phyloP scores from a whole-genome alignment of 495 filamentous ascomycete genomes.

The Tuber umbilicatum region DNA sequence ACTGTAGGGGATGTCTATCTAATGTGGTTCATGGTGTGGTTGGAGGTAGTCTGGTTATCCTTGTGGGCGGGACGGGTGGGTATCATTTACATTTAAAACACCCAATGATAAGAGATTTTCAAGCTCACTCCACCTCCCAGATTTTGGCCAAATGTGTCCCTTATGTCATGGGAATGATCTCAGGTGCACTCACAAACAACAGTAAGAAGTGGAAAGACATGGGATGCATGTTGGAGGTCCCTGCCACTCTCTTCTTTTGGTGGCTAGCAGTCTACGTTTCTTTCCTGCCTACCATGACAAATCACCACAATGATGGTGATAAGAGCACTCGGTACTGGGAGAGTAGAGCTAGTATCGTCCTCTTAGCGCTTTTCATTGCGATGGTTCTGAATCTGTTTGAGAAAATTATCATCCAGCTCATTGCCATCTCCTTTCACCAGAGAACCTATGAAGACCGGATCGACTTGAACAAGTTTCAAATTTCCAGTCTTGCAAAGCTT shows the following conservation, averaged over 20 bases:
- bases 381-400: slow-evolving; percentile 76
- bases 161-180: slow-evolving; percentile 55
- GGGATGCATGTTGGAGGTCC: slow-evolving; percentile 77
- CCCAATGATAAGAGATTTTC: neutral
- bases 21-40: slow-evolving; percentile 91
- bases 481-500: slow-evolving; percentile 69
- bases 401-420: slow-evolving; percentile 91
- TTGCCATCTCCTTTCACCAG: slow-evolving; percentile 85
- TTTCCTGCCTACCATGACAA: slow-evolving; percentile 63
- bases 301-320: slow-evolving; percentile 62
- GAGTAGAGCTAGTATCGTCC: slow-evolving; percentile 72
- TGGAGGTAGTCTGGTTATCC: slow-evolving; percentile 87
- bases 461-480: slow-evolving; percentile 85
- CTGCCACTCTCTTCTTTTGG: slow-evolving; percentile 86
- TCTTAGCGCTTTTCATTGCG: slow-evolving; percentile 74
- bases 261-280: slow-evolving; percentile 72
- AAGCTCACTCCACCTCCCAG: slow-evolving; percentile 37
- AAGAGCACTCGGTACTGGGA: slow-evolving; percentile 61
- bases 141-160: slow-evolving; percentile 73
- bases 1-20: slow-evolving; percentile 68
- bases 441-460: slow-evolving; percentile 90
- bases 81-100: slow-evolving; percentile 10
- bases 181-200: slow-evolving; percentile 72
- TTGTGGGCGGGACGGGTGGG: slow-evolving; percentile 72
- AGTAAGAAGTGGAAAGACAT: slow-evolving; percentile 91